Evolutionary conservation across 2,329 filamentous ascomycete genomes (phyloP).

Genomic region (Nothophaeocryptopus gaeumannii): DNA sequence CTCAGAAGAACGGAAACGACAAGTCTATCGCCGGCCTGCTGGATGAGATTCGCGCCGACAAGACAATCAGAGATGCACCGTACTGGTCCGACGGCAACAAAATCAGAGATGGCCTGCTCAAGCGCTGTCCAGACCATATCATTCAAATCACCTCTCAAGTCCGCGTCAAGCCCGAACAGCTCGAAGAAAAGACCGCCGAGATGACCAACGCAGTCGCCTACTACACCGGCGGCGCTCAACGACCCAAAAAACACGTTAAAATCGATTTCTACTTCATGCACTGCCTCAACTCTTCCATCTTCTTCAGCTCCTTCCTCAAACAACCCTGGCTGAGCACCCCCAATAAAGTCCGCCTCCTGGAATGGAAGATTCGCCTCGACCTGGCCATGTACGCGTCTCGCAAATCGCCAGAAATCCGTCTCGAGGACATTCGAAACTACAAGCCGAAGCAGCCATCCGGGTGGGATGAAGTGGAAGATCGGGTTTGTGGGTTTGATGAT

Average conservation of each 20-base stretch:
- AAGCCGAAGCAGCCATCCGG: constrained; percentile 45
- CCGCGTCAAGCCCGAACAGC: constrained; percentile 48
- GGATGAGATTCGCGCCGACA: constrained; percentile 55
- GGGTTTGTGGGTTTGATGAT: constrained; percentile 55
- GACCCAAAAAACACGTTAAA: constrained; percentile 63
- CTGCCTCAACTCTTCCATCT: constrained; percentile 72
- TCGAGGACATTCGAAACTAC: constrained; percentile 62
- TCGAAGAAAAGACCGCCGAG: constrained; percentile 58
- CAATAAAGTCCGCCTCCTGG: constrained; percentile 67
- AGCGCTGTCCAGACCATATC: constrained; percentile 61
- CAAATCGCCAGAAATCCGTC: constrained; percentile 58
- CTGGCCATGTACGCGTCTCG: constrained; percentile 71
- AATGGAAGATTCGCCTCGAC: constrained; percentile 78
- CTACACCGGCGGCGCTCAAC: constrained; percentile 61
- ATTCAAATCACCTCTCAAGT: constrained; percentile 58
- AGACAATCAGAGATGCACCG: constrained; percentile 56
- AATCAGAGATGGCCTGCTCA: constrained; percentile 66
- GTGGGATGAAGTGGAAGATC: constrained; percentile 47
- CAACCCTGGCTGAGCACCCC: constrained; percentile 59
- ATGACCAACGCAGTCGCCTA: constrained; percentile 68
- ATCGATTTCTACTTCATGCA: constrained; percentile 79
- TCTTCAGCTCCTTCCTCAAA: constrained; percentile 62
- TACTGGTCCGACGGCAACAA: constrained; percentile 59
- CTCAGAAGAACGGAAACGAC: constrained; percentile 31
- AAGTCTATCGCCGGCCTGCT: constrained; percentile 59